phyloP scores from a whole-genome alignment of 2,329 filamentous ascomycete species.

The Pseudopithomyces maydicus region DNA sequence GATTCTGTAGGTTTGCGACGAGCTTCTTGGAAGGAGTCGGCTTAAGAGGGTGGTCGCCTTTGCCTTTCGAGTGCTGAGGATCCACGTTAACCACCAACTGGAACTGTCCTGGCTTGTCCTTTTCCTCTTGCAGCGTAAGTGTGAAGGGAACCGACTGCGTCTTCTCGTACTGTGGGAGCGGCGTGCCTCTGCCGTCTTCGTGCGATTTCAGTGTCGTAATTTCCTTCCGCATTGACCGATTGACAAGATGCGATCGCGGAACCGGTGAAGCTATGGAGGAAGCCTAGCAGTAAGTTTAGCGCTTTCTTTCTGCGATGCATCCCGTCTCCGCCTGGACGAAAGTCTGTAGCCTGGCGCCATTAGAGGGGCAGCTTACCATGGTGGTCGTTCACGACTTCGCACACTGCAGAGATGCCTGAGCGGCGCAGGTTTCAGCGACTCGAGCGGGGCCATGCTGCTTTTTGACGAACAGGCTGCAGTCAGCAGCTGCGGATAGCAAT shows the following conservation, averaged over 20 bases:
- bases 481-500: slow-evolving; percentile 17
- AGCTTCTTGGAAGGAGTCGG: slow-evolving; percentile 16
- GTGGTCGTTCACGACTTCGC: slow-evolving; percentile 10
- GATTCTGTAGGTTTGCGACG: slow-evolving; percentile 16
- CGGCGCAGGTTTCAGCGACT: slow-evolving; percentile 8
- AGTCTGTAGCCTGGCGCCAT: slow-evolving; percentile 13
- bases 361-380: slow-evolving; percentile 24
- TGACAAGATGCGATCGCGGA: slow-evolving; percentile 17
- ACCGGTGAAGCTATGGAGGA: slow-evolving; percentile 28
- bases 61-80: slow-evolving; percentile 14
- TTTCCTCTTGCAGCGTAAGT: slow-evolving; percentile 37
- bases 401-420: slow-evolving; percentile 22
- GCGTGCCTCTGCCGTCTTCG: slow-evolving; percentile 28
- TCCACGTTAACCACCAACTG: slow-evolving; percentile 37
- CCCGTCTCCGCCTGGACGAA: background rate
- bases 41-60: slow-evolving; percentile 10
- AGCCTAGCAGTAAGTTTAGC: slow-evolving; percentile 17
- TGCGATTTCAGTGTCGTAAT: slow-evolving; percentile 13
- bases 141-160: slow-evolving; percentile 33
- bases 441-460: slow-evolving; percentile 14
- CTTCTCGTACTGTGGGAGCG: slow-evolving; percentile 35
- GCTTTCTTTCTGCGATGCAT: background rate
- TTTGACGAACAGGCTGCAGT: slow-evolving; percentile 29
- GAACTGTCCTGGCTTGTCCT: slow-evolving; percentile 35
- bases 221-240: slow-evolving; percentile 15